Evolutionary conservation across 1,284 basidiomycete genomes (phyloP), one percentile per base, ranked within the genome.

Genomic region (Ceratobasidium sp.): DNA sequence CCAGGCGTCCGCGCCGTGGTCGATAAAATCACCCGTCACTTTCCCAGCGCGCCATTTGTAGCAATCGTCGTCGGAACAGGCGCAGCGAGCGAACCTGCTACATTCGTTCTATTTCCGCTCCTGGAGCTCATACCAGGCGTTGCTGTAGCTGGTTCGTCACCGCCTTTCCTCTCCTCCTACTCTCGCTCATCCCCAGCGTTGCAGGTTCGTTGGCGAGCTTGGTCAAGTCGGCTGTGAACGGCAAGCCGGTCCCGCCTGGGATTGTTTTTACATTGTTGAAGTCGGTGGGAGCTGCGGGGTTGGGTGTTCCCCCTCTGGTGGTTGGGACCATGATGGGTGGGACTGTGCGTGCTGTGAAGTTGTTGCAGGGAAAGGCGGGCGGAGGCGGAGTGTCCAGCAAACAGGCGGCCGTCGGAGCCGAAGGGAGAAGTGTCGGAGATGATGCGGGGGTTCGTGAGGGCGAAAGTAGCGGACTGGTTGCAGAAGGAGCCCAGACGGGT

Each of bases 151-250:
- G 24, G 58, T 61, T 9, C 37, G 58, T 58, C 7, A 19, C 14
- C 29, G 16, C 19, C 29, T 5, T 29, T 14, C 14, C 29, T 19
- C 19, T 8, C 11, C 16, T 27, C 7, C 5, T 1, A 27, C 7
- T 27, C 22, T 7, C 1, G 14, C 14, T 56, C 54, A 13, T 34
- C 7, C 14, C 6, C 24, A 9, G 5, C 16, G 13, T 29, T 16
- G 54, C 29, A 76, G 75, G 71, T 24, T 74, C 75, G 7, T 22
- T 74, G 13, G 75, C 72, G 13, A 64, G 72, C 7, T 24, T 46
- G 1, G 51, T 74, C 9, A 72, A 76, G 46, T 66, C 72, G 22
- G 39, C 51, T 13, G n/a, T 66, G 5, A 68, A 61, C 29, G 71
- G 75, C 1, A 54, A 31, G 13, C 37, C 72, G 6, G 48, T 74